Base-by-base conservation (phyloP, 202 grass and related monocot species). In the Digitaria exilis region DNA sequence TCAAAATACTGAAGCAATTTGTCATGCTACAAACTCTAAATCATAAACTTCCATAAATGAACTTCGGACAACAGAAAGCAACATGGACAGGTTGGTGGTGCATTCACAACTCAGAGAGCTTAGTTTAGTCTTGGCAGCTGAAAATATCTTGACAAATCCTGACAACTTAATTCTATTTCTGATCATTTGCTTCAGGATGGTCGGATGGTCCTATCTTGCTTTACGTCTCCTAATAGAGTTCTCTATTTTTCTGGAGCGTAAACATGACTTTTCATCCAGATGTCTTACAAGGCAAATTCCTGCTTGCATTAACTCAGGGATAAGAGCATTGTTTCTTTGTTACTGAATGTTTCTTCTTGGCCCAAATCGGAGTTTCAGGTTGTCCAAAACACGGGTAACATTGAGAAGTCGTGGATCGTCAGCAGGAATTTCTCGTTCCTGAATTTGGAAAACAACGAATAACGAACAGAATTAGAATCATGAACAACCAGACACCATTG, bases 401-500 rank as follows among this genome's bases (percentile, higher is more conserved):
- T 90, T 37, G 21, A 98, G 18, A 83, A 92, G 88, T 11, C 96
- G 84, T 58, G 90, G 92, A 87, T 95, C 96, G 41, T 98, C 92
- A 3, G 89, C 72, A 57, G 96, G 96, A 69, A 98, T 95, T 88
- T 98, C 89, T 55, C 96, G 82, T 76, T 87, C 82, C 96, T 98
- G 84, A 43, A 32, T 74, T 42, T 21, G 52, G 8, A 89, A 75
- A 88, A 63, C 35, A 25, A 82, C 21, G 21, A 45, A 55, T 6
- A 13, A 71, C 41, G 22, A 72, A 44, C 12, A 68, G 2, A 52
- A 57, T 57, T 43, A 70, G 5, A 75, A 65, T 57, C 37, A 76
- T 35, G 31, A 77, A 70, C 73, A 32, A 29, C 3, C 54, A 82
- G 30, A 54, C 4, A 59, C 4, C 4, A 60, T 5, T 6, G 1